Base-by-base conservation (phyloP, 257 asterid species). In the Henckelia pumila region DNA sequence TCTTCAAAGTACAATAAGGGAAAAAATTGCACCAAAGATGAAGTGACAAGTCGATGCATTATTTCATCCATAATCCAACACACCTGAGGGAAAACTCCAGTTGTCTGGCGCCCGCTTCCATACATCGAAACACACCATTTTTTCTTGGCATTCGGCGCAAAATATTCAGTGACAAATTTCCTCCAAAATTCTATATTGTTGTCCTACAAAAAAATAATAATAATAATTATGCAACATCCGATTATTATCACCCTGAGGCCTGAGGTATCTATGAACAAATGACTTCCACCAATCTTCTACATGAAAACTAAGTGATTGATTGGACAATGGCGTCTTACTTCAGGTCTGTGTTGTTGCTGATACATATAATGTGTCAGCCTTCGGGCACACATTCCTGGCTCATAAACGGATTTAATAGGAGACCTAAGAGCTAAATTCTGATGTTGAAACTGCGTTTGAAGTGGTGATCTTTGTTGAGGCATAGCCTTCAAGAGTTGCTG, bases 81-180 rank as follows among this genome's bases (percentile, higher is more conserved):
- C 68, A 93, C 99, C 99, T 93, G 99, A 71, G 96, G 96, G 66
- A 90, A 86, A 74, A 90, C 99, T 68, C 97, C 99, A 59, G 82
- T 86, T 11, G 96, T 82, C 78, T 90, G 99, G 60, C 99, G 96
- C 35, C 96, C 95, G 69, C 81, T 90, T 80, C 97, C 97, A 69
- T 93, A 93, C 97, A 93, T 85, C 8, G 99, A 93, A 40, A 93
- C 97, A 26, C 99, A 93, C 99, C 97, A 93, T 71, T 88, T 93
- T 71, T 93, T 93, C 92, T 88, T 90, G 33, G 99, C 97, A 79
- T 81, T 88, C 44, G 99, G 95, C 7, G 93, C 89, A 77, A 88
- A 93, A 71, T 81, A 93, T 77, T 93, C 98, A 0, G 85, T 84
- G 1, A 90, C 98, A 80, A 90, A 93, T 74, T 86, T 90, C 71